A percentile compares a stretch with the other conserved stretches of the same genome.
These are phyloP conservation scores for Fraxinus albicans DNA, from an alignment of 305 asterid genomes.

Conservation along the genomic window DNA sequence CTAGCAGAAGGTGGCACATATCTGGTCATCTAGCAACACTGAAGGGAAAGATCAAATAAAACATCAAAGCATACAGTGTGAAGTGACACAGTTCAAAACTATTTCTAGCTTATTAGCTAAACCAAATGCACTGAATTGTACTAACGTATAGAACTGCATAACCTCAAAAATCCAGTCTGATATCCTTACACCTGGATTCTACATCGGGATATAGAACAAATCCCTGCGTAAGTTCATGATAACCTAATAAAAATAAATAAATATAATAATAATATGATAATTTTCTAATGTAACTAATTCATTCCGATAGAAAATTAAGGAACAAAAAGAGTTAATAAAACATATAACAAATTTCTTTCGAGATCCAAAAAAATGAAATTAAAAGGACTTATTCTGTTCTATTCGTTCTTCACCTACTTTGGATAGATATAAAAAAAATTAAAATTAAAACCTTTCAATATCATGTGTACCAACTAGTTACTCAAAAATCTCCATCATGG, in stretches of 20 bases:
- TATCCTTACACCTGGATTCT: neutral
- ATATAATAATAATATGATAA: too few relatives aligned
- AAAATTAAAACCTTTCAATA: neutral
- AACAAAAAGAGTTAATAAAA: neutral
- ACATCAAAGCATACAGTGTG: neutral
- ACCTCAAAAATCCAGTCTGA: neutral
- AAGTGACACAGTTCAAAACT: too few relatives aligned
- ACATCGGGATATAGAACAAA: neutral
- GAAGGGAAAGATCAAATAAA: neutral
- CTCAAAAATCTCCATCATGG: neutral
- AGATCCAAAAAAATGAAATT: neutral
- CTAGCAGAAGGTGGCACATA: neutral
- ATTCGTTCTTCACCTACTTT: neutral
- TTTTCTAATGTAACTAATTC: neutral
- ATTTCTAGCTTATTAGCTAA: neutral
- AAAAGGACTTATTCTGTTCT: too few relatives aligned
- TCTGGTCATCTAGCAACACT: neutral
- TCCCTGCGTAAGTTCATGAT: neutral
- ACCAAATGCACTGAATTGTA: neutral
- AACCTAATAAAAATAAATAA: neutral
- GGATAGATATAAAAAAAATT: neutral
- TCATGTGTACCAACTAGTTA: neutral
- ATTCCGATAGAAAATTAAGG: neutral
- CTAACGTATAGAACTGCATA: neutral
- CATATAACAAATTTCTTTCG: neutral